phyloP scores from a whole-genome alignment of 2,329 filamentous ascomycete genomes.

The Pseudogymnoascus sp. region DNA sequence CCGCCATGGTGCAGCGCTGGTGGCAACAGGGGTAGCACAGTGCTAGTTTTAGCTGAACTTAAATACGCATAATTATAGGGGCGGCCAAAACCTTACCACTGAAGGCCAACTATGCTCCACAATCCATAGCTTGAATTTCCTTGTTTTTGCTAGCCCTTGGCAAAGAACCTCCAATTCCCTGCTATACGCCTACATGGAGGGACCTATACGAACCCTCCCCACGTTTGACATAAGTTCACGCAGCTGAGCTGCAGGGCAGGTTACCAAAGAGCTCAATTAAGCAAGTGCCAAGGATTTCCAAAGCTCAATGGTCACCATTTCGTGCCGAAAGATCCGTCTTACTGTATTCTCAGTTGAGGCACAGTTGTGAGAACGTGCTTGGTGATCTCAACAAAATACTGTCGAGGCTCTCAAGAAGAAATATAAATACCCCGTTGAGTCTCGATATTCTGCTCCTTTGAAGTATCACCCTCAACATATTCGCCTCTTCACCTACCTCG shows the following conservation, averaged over 20 bases:
- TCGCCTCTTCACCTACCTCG: background rate
- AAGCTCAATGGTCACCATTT: background rate
- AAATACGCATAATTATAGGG: background rate
- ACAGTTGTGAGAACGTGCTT: background rate
- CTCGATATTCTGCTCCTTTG: background rate
- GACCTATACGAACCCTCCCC: background rate
- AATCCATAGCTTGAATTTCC: background rate
- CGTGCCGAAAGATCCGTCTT: background rate
- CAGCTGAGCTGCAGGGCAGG: background rate
- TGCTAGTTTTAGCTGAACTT: background rate
- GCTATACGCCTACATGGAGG: background rate
- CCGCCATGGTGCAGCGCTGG: background rate
- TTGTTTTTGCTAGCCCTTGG: background rate
- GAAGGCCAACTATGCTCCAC: background rate
- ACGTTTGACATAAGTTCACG: background rate
- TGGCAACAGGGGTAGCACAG: background rate
- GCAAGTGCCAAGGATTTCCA: background rate
- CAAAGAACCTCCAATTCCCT: background rate
- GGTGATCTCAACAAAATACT: background rate
- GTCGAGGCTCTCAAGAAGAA: background rate
- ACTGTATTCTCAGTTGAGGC: background rate
- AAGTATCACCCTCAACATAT: background rate
- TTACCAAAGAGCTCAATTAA: background rate
- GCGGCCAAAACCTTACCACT: background rate
- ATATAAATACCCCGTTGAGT: background rate